Evolutionary conservation across 129 eudicot species (phyloP), one percentile per base, ranked within the genome.

Genomic region (Centella asiatica): DNA sequence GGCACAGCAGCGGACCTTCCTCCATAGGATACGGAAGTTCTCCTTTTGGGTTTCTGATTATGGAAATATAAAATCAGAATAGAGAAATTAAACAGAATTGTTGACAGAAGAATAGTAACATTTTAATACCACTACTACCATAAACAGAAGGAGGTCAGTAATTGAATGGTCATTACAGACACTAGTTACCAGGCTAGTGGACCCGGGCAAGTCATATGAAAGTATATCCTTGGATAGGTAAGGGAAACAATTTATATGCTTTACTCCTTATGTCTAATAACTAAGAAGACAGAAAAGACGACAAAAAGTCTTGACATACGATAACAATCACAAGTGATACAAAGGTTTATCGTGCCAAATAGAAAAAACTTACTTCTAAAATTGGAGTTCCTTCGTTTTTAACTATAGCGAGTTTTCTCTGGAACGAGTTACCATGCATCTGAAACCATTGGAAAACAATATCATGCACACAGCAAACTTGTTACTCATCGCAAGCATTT

Each of bases 401-500:
- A 13, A 93, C 57, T 54, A 83, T 55, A 22, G 99, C 77, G 37
- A 93, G 80, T 45, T 77, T 85, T 72, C 96, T 74, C 72, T 87
- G 80, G 76, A 82, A 93, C 55, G 99, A 93, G 78, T 85, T 82
- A 27, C 99, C 99, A 74, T 82, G 96, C 80, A 88, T 76, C 99
- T 93, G 85, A 44, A 62, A 28, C 62, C 63, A 60, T 56, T 53
- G 44, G 46, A 32, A 25, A 71, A n/a, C n/a, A n/a, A 62, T 25
- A 53, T 40, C 17, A 33, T 52, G 44, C 17, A 10, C 13, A 45
- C 37, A 24, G 45, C 4, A 46, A 68, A 51, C 20, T 54, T 36
- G 32, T 7, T 45, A 44, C 11, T n/a, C 28, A 11, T 42, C 25
- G 24, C 39, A 13, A 2, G 24, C 27, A 58, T 34, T 19, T 22